Evolutionary conservation across 129 eudicot species (phyloP).

Genomic region (Centrapalus pauciflorus): DNA sequence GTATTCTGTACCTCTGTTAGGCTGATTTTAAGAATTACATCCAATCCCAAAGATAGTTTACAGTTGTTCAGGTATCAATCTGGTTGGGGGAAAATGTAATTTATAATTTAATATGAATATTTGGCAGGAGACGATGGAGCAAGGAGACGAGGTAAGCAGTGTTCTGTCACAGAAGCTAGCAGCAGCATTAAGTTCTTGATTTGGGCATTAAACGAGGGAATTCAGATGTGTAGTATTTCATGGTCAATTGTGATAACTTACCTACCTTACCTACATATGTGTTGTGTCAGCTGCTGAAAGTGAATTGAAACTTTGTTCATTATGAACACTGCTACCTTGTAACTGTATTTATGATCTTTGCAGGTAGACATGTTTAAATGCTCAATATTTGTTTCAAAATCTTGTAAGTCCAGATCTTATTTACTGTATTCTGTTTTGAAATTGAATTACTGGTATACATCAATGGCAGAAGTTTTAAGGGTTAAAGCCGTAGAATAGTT

Average conservation of each 20-base stretch:
- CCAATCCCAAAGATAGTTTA: not conserved
- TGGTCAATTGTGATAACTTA: slow-evolving; percentile 2
- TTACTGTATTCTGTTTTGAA: no score
- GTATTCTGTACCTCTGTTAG: slow-evolving; percentile 18
- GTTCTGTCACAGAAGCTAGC: slow-evolving; percentile 51
- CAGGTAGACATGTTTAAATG: no score
- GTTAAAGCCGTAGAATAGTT: no score
- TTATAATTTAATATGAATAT: not conserved
- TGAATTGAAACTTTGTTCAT: slow-evolving; percentile 24
- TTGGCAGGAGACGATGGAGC: slow-evolving; percentile 34
- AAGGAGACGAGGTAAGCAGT: slow-evolving; percentile 39
- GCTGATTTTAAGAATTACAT: not conserved
- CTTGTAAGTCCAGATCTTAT: no score
- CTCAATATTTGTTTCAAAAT: no score
- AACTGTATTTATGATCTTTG: slow-evolving; percentile 7
- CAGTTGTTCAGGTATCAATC: not conserved
- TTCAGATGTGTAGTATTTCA: slow-evolving; percentile 15
- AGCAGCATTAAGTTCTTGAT: slow-evolving; percentile 38
- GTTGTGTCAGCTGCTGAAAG: slow-evolving; percentile 6
- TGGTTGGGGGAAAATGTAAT: not conserved
- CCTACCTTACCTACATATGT: slow-evolving; percentile 6
- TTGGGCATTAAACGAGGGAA: slow-evolving; percentile 4
- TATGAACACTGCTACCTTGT: slow-evolving; percentile 12
- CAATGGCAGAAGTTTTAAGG: no score
- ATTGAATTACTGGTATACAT: no score